Evolutionary conservation across 2,329 filamentous ascomycete species (phyloP), one percentile per base, ranked within the genome.

Genomic region (Claviceps capensis): DNA sequence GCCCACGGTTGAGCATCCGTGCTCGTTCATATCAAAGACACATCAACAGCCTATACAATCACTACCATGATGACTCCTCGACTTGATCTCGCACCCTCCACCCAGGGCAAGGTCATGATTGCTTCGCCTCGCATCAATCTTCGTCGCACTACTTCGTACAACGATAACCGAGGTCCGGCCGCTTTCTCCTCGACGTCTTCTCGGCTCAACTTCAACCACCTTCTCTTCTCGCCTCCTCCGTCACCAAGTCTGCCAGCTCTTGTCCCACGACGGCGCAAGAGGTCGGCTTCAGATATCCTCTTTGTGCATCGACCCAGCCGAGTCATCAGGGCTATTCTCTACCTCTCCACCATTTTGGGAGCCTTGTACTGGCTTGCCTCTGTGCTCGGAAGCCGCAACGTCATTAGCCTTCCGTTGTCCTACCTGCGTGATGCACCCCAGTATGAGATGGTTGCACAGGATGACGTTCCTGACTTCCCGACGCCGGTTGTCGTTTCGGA

Each of bases 401-500:
- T 55, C 17, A 59, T 66, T 4, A 60, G 59, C 14, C 60, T 60
- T n/a, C 58, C 60, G 14, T 60, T 62, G 61, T 61, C 62, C 3
- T 80, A 79, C 61, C 69, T 79, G 66, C 48, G 63, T 58, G 41
- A 61, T 17, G 70, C 76, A 30, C 30, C 30, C 47, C 69, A 79
- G 48, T 83, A 81, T 63, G 82, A 87, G 60, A 81, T 87, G 74
- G 76, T 86, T 7, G 78, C 75, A 40, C 80, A 80, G 54, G 76
- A 81, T 55, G 72, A 72, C 43, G 65, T 88, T n/a, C 86, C 86
- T 0, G 75, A 83, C 30, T 81, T 86, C 55, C 83, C 87, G 0
- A 85, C 83, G 0, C 85, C 86, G 0, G 74, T 93, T 19, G 75
- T 87, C 5, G 73, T 90, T 46, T 78, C 75, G 14, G 85, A 89